Base-by-base conservation (phyloP, 306 rosid genomes). In the Hippophae rhamnoides region DNA sequence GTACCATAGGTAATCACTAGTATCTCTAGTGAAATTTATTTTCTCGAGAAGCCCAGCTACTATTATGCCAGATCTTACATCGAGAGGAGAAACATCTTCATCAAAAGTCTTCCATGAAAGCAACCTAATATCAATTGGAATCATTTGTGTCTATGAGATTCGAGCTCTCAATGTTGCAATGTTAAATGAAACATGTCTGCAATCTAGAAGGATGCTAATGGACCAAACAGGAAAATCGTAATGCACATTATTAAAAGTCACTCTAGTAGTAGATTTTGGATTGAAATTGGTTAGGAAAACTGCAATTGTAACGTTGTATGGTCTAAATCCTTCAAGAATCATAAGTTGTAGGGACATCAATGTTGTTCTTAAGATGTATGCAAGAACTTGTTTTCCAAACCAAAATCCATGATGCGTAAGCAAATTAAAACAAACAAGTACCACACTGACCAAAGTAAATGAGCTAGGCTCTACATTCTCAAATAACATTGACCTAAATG, bases 161-260 rank as follows among this genome's bases (percentile, higher is more conserved):
- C 65, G 82, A 70, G 71, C 82, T 75, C 96, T 86, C 65, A 85
- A 89, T 96, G 69, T 69, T 73, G 99, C 99, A 26, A 95, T 92
- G 86, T 92, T 92, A 18, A 74, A 92, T 14, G 82, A 83, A 64
- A 56, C 90, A 31, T 78, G 74, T 67, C 71, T 78, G 69, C 99
- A 92, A 74, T 92, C 95, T 13, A 96, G 96, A 61, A 92, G 95
- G 67, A 92, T 92, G 82, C 99, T 92, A 64, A 85, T 74, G 52
- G 99, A 92, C 99, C 99, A 92, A 78, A 96, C 76, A 75, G 99
- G 96, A 70, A 92, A 76, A 63, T 78, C 76, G 49, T 88, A 84
- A 69, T 71, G 87, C 76, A 49, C 65, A 66, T 86, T 86, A 61
- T 92, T 88, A 72, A 88, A 92, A 6, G 46, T 62, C 74, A 88